Percentiles rank a stretch among this genome's conserved stretches.
These are phyloP conservation scores for Alternaria tenuissima DNA, from an alignment of 2,329 filamentous ascomycete genomes.

Conservation along the genomic window DNA sequence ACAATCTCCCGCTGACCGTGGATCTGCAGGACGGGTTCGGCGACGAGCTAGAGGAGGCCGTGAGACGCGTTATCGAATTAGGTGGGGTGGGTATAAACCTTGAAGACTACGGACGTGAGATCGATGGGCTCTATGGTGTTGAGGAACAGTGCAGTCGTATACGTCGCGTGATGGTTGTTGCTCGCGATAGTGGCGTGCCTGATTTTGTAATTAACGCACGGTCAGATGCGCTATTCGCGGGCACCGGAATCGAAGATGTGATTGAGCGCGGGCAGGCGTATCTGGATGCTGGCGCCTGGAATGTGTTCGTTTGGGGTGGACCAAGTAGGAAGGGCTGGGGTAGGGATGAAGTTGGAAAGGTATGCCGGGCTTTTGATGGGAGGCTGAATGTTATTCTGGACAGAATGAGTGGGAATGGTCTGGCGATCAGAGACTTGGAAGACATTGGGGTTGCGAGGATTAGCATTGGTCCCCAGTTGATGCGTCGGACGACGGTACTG, in stretches of 20 bases:
- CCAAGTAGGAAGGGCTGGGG: conserved; percentile 46
- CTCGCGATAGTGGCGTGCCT: conserved; percentile 49
- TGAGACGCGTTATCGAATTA: conserved; percentile 57
- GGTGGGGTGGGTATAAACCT: conserved; percentile 68
- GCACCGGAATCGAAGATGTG: background rate
- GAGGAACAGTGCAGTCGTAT: conserved; percentile 62
- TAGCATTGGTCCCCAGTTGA: conserved; percentile 43
- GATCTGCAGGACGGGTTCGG: conserved; percentile 69
- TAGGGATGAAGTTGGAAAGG: conserved; percentile 34
- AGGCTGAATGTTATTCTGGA: conserved; percentile 40
- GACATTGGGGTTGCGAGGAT: conserved; percentile 46
- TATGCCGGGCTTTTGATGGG: conserved; percentile 32
- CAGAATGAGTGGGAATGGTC: conserved; percentile 22
- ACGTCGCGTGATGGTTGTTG: conserved; percentile 53
- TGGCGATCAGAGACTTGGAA: conserved; percentile 36
- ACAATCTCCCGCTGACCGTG: conserved; percentile 61
- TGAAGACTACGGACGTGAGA: conserved; percentile 58
- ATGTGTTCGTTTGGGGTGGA: conserved; percentile 69
- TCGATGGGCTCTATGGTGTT: conserved; percentile 50
- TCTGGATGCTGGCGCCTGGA: conserved; percentile 60
- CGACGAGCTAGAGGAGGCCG: conserved; percentile 57
- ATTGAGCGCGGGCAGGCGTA: background rate
- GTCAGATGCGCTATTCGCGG: background rate
- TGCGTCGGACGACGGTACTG: conserved; percentile 22
- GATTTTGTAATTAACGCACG: background rate